A percentile compares a stretch with the other conserved stretches of the same genome.
Conservation (phyloP, 495 filamentous ascomycete genomes). For the Aspergillus bridgeri region DNA sequence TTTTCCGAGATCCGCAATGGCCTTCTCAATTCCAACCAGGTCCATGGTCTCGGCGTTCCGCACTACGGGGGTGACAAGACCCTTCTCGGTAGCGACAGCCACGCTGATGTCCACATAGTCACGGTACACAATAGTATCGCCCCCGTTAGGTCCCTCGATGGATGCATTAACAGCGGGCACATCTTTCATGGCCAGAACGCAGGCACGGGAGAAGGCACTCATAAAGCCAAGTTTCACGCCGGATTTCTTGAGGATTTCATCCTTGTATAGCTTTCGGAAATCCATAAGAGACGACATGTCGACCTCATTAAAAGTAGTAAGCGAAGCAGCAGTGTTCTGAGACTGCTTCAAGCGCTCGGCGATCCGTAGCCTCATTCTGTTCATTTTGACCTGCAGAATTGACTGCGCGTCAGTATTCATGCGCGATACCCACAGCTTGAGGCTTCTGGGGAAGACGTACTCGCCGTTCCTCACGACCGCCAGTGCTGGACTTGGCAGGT, state of each 20-base stretch:
- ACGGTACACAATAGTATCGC: conserved; percentile 95
- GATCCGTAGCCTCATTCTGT: conserved; percentile 96
- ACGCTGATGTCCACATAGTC: conserved; percentile 98
- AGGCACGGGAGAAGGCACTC: conserved; percentile 93
- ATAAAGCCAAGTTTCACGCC: conserved; percentile 98
- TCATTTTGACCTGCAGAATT: conserved; percentile 85
- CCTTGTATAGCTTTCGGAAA: conserved; percentile 94
- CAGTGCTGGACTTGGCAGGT: conserved; percentile 43
- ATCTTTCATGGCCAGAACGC: conserved; percentile 89
- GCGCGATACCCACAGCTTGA: not conserved
- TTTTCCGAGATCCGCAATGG: conserved; percentile 91
- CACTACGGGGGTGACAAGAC: conserved; percentile 93
- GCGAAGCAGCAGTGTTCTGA: conserved; percentile 94
- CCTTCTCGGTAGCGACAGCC: conserved; percentile 96
- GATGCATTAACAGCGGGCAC: conserved; percentile 96
- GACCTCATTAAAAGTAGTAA: conserved; percentile 99
- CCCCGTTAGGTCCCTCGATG: conserved; percentile 91
- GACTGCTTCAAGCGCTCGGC: conserved; percentile 98
- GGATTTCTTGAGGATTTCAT: conserved; percentile 90
- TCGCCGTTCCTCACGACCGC: conserved; percentile 83
- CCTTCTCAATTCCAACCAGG: conserved; percentile 81
- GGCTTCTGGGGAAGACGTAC: conserved; percentile 51
- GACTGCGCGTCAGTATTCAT: conserved; percentile 5
- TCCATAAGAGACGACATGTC: conserved; percentile 99
- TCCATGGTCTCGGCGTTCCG: conserved; percentile 88